Conservation (phyloP, 2,329 filamentous ascomycete genomes). For the Phialocephala sp. region DNA sequence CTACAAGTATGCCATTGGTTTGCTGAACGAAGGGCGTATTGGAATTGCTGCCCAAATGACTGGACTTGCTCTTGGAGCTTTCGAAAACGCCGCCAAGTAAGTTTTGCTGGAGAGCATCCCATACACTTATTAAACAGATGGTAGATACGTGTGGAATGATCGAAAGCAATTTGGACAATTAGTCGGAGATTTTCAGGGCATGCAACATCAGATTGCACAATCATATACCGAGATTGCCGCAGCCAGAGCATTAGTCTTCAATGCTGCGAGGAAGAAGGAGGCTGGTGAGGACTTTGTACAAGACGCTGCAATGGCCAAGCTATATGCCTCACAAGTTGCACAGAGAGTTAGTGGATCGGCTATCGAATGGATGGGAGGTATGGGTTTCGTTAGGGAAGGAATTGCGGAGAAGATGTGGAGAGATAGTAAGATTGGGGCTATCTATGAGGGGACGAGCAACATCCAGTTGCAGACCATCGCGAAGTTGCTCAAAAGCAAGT, state of each 20-base stretch:
- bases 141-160: slow-evolving; percentile 94
- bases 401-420: slow-evolving; percentile 98
- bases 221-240: slow-evolving; percentile 93
- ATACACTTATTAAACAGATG: slow-evolving; percentile 27
- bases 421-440: slow-evolving; percentile 98
- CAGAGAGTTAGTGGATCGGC: slow-evolving; percentile 83
- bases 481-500: slow-evolving; percentile 71
- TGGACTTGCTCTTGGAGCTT: slow-evolving; percentile 89
- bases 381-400: slow-evolving; percentile 97
- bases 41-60: slow-evolving; percentile 99
- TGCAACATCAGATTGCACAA: slow-evolving; percentile 99
- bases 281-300: slow-evolving; percentile 92
- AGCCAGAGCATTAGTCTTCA: slow-evolving; percentile 91
- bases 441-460: slow-evolving; percentile 91
- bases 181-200: slow-evolving; percentile 96
- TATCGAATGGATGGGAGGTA: slow-evolving; percentile 99
- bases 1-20: slow-evolving; percentile 95
- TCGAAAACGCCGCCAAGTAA: slow-evolving; percentile 87
- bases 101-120: slow-evolving; percentile 34
- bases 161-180: slow-evolving; percentile 94
- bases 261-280: slow-evolving; percentile 97
- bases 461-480: slow-evolving; percentile 76
- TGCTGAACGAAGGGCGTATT: slow-evolving; percentile 96
- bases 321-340: slow-evolving; percentile 92
- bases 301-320: slow-evolving; percentile 98